phyloP scores from a whole-genome alignment of 805 yeast genomes.

The Wickerhamiella kurtzmanii region DNA sequence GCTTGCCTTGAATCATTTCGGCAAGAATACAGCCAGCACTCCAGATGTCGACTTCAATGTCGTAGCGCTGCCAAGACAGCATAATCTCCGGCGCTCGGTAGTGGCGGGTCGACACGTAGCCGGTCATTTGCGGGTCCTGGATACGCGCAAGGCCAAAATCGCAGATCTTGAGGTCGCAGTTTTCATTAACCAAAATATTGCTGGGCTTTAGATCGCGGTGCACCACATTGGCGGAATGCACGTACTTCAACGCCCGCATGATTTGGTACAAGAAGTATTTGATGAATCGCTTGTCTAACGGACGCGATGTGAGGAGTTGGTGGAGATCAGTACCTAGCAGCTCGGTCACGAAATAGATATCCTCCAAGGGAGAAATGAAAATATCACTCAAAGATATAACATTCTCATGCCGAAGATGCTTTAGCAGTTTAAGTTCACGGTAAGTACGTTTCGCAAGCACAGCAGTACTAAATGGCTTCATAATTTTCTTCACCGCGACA shows the following conservation, averaged over 20 bases:
- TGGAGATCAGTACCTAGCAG: conserved; percentile 94
- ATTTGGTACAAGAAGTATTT: conserved; percentile 95
- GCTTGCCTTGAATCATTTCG: conserved; percentile 95
- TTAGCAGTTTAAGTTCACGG: conserved; percentile 83
- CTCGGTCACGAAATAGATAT: conserved; percentile 90
- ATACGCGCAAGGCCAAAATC: conserved; percentile 93
- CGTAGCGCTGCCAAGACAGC: conserved; percentile 98
- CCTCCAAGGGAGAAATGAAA: conserved; percentile 87
- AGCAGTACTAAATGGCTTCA: conserved; percentile 93
- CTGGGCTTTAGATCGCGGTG: conserved; percentile 77
- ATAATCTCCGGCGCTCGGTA: conserved; percentile 97
- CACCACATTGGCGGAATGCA: conserved; percentile 84
- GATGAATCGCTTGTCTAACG: conserved; percentile 89
- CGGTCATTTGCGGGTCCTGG: conserved; percentile 98
- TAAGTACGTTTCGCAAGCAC: conserved; percentile 94
- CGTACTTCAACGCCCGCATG: conserved; percentile 71
- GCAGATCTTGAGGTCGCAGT: conserved; percentile 82
- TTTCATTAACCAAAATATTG: conserved; percentile 73
- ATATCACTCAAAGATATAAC: conserved; percentile 86
- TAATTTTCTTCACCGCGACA: conserved; percentile 93
- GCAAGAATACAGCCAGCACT: conserved; percentile 95
- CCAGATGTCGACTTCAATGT: conserved; percentile 95
- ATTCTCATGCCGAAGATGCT: conserved; percentile 90
- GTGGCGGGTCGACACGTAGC: conserved; percentile 89
- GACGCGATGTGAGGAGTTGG: conserved; percentile 78